These are phyloP conservation scores for Colletotrichum australisinense DNA, from an alignment of 2,329 filamentous ascomycete species.

Conservation along the genomic window DNA sequence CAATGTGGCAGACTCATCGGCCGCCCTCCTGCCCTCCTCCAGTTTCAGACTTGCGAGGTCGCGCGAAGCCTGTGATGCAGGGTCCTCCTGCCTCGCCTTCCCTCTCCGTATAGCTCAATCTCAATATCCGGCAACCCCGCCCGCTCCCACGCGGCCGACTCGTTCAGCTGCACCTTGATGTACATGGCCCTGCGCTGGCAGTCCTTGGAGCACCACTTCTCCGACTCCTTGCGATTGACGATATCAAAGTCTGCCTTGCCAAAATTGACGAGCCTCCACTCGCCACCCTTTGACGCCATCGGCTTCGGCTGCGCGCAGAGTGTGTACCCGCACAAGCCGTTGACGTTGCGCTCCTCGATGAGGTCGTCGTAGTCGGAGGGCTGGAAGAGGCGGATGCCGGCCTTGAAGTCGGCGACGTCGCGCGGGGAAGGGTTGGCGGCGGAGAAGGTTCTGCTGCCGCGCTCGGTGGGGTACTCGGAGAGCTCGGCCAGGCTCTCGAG, in stretches of 20 bases:
- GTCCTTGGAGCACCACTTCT: slow-evolving; percentile 86
- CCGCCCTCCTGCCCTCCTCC: slow-evolving; percentile 54
- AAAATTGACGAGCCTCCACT: slow-evolving; percentile 73
- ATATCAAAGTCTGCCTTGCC: slow-evolving; percentile 71
- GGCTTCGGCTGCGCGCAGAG: slow-evolving; percentile 78
- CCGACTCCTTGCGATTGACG: slow-evolving; percentile 76
- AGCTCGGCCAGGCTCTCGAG: slow-evolving; percentile 78
- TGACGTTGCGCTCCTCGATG: slow-evolving; percentile 88
- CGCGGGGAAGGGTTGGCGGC: slow-evolving; percentile 63
- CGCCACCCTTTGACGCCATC: slow-evolving; percentile 65
- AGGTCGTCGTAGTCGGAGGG: slow-evolving; percentile 90
- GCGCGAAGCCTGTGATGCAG: slow-evolving; percentile 49
- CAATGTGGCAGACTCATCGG: slow-evolving; percentile 54
- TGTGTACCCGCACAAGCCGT: slow-evolving; percentile 83
- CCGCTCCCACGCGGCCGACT: slow-evolving; percentile 88
- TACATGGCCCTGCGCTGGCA: slow-evolving; percentile 87
- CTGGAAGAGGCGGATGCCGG: slow-evolving; percentile 78
- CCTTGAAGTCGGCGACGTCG: slow-evolving; percentile 75
- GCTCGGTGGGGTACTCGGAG: slow-evolving; percentile 65
- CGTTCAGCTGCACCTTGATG: slow-evolving; percentile 87
- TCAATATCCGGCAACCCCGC: slow-evolving; percentile 66
- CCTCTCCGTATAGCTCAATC: slow-evolving; percentile 77
- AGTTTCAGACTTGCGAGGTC: slow-evolving; percentile 56
- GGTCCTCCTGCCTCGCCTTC: slow-evolving; percentile 56
- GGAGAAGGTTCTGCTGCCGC: slow-evolving; percentile 42